These are phyloP conservation scores for Mucor velutinosus DNA, from an alignment of 371 early-diverging fungal genomes.

Conservation along the genomic window DNA sequence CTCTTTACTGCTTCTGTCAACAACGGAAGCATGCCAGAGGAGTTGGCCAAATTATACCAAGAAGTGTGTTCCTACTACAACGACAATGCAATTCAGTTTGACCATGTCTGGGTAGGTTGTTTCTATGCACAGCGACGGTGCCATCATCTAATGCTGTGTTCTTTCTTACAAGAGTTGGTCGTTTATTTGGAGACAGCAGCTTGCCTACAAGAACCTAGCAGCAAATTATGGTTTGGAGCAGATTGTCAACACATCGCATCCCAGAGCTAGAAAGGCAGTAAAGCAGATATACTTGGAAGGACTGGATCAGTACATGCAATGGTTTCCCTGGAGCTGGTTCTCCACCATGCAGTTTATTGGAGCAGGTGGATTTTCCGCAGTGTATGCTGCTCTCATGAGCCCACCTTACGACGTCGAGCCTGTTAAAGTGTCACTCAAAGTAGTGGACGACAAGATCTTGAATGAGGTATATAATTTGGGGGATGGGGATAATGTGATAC, in stretches of 20 bases:
- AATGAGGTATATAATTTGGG: slow-evolving; percentile 38
- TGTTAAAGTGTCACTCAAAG: slow-evolving; percentile 40
- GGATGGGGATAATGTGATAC: slow-evolving; percentile 12
- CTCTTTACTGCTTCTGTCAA: slow-evolving; percentile 3
- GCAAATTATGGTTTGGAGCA: slow-evolving; percentile 36
- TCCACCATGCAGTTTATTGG: slow-evolving; percentile 55
- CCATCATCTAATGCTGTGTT: too few relatives aligned
- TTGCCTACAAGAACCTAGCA: slow-evolving; percentile 37
- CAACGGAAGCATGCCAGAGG: slow-evolving; percentile 23
- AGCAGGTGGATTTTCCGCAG: slow-evolving; percentile 54
- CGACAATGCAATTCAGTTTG: slow-evolving; percentile 36
- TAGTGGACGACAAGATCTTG: slow-evolving; percentile 49
- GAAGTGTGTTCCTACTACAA: slow-evolving; percentile 38
- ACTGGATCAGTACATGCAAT: slow-evolving; percentile 48
- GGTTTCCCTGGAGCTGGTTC: slow-evolving; percentile 53
- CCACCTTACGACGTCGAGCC: slow-evolving; percentile 43
- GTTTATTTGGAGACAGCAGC: slow-evolving; percentile 47
- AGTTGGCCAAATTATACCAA: slow-evolving; percentile 37
- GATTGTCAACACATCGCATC: slow-evolving; percentile 32
- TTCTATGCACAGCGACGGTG: not conserved
- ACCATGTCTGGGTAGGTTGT: slow-evolving; percentile 49
- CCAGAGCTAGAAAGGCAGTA: slow-evolving; percentile 41
- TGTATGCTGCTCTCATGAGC: slow-evolving; percentile 40
- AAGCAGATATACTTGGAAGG: slow-evolving; percentile 36
- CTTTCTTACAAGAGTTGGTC: slow-evolving; percentile 31